phyloP scores from a whole-genome alignment of 1,284 basidiomycete species.

The Schizophyllum commune region DNA sequence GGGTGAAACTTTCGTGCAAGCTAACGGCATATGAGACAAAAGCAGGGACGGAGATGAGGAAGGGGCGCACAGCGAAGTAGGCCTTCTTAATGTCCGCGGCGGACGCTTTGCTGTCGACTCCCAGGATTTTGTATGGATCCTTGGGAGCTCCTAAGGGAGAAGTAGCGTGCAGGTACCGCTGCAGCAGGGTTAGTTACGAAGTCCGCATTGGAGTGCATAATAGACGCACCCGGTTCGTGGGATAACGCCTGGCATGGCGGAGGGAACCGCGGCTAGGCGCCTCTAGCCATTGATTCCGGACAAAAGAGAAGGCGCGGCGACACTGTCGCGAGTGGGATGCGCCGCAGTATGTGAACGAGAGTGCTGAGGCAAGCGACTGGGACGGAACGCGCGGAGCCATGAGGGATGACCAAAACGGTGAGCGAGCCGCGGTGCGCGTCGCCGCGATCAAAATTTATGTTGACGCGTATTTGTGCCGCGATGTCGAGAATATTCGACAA shows the following conservation, averaged over 20 bases:
- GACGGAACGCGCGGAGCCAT: conserved; percentile 41
- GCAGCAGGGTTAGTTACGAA: conserved; percentile 9
- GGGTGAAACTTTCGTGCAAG: conserved; percentile 98
- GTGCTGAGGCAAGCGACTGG: conserved; percentile 47
- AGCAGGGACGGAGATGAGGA: neutral
- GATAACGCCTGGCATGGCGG: neutral
- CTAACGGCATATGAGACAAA: conserved; percentile 21
- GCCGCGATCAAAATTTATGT: too few species aligned
- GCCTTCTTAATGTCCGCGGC: conserved; percentile 92
- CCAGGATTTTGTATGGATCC: conserved; percentile 88
- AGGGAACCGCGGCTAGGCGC: too few species aligned
- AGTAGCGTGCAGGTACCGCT: conserved; percentile 77
- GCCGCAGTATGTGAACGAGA: conserved; percentile 48
- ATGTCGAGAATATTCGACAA: too few species aligned
- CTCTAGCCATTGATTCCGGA: conserved; percentile 28
- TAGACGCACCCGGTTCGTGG: conserved; percentile 20
- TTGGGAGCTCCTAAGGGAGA: conserved; percentile 53
- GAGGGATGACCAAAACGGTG: conserved; percentile 1
- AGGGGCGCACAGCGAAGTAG: conserved; percentile 78
- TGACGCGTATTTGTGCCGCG: too few species aligned
- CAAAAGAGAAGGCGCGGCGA: conserved; percentile 34
- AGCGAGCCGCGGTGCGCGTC: too few species aligned
- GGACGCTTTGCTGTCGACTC: conserved; percentile 80
- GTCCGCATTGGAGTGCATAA: conserved; percentile 19
- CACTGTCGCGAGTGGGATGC: conserved; percentile 25